These are phyloP conservation scores for Thermothelomyces thermophilus DNA, from an alignment of 2,329 filamentous ascomycete genomes.

Conservation along the genomic window DNA sequence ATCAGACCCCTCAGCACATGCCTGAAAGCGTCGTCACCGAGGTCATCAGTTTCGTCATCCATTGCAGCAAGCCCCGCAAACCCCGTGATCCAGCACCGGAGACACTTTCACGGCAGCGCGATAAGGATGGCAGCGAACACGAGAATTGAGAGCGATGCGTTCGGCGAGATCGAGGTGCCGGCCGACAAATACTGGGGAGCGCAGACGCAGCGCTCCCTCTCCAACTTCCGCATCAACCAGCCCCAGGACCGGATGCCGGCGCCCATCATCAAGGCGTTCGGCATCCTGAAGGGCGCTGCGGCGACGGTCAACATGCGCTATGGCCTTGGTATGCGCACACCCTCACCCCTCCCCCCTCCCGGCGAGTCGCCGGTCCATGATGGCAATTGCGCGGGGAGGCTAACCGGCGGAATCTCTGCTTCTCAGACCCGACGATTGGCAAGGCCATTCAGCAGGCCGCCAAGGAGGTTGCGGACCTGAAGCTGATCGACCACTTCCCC, in stretches of 20 bases:
- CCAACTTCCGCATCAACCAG: slow-evolving; percentile 99
- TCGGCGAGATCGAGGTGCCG: slow-evolving; percentile 90
- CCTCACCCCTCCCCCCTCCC: neutral
- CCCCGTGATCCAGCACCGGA: slow-evolving; percentile 22
- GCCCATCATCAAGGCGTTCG: slow-evolving; percentile 86
- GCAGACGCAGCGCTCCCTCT: slow-evolving; percentile 90
- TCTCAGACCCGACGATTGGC: slow-evolving; percentile 75
- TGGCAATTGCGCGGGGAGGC: too few relatives aligned
- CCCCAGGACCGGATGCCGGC: slow-evolving; percentile 97
- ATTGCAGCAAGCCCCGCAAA: slow-evolving; percentile 20
- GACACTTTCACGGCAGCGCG: slow-evolving; percentile 40
- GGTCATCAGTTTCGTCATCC: slow-evolving; percentile 18
- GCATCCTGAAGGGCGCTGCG: slow-evolving; percentile 93
- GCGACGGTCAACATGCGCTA: slow-evolving; percentile 93
- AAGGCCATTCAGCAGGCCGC: slow-evolving; percentile 93
- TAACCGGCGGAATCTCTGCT: slow-evolving; percentile 16
- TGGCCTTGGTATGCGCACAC: slow-evolving; percentile 61
- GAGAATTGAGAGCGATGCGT: slow-evolving; percentile 91
- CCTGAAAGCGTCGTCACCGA: slow-evolving; percentile 21
- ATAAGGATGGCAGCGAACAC: slow-evolving; percentile 48
- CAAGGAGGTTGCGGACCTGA: slow-evolving; percentile 84
- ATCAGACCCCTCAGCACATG: slow-evolving; percentile 33
- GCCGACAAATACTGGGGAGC: slow-evolving; percentile 97
- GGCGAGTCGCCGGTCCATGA: neutral
- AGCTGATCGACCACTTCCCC: slow-evolving; percentile 95